phyloP scores from a whole-genome alignment of 805 yeast species.

The Kodamaea leandrae region DNA sequence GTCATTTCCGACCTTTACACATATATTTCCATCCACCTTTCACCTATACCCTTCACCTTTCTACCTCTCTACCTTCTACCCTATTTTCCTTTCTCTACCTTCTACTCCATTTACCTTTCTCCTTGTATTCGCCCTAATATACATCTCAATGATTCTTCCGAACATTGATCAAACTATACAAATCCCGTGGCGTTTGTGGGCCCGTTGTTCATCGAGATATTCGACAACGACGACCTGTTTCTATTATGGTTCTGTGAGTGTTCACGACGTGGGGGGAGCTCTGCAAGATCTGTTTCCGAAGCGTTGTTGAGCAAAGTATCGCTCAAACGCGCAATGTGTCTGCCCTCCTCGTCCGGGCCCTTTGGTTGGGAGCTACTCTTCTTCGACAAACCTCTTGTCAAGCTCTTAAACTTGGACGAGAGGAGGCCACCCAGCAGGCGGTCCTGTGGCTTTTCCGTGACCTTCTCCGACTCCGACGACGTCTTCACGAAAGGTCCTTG shows the following conservation, averaged over 20 bases:
- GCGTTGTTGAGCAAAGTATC: constrained; percentile 21
- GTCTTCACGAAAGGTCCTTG: constrained; percentile 20
- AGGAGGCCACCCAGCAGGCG: constrained; percentile 4
- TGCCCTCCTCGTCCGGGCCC: constrained; percentile 11
- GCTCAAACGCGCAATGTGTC: constrained; percentile 21
- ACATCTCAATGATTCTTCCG: no score
- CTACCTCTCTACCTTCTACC: no score
- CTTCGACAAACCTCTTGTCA: constrained; percentile 44
- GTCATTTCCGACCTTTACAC: no score
- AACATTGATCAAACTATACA: no score
- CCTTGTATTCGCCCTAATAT: not conserved
- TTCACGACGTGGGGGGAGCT: constrained; percentile 5
- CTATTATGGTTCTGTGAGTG: constrained; percentile 22
- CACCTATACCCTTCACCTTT: no score
- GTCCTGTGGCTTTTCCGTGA: not conserved
- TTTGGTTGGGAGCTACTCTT: constrained; percentile 15
- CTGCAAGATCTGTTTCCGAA: constrained; percentile 6
- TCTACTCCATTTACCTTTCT: not conserved
- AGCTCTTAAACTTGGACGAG: constrained; percentile 38
- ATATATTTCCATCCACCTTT: no score
- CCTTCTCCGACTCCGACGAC: constrained; percentile 8
- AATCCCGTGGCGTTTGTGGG: constrained; percentile 29
- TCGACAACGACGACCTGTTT: constrained; percentile 22
- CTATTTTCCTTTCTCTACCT: no score
- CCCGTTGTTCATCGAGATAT: constrained; percentile 17